A percentile compares a stretch with the other conserved stretches of the same genome.
These are phyloP conservation scores for Venturia effusa DNA, from an alignment of 2,329 filamentous ascomycete species.

Conservation along the genomic window DNA sequence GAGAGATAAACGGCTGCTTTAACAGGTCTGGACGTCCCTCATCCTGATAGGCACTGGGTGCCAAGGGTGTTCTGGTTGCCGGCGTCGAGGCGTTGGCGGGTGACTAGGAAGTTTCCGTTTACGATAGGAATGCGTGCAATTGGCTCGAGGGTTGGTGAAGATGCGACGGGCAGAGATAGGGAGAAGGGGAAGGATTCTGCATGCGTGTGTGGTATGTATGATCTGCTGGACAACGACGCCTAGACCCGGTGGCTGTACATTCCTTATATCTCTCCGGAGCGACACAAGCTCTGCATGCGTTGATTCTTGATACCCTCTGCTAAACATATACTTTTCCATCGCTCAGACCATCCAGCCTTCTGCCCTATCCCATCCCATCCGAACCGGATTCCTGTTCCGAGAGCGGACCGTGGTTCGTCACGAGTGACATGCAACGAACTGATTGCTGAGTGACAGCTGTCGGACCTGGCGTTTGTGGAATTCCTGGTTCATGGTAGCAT, in stretches of 20 bases:
- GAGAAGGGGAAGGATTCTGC: background rate
- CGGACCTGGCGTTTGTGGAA: background rate
- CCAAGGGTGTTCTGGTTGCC: background rate
- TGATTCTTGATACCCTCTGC: background rate
- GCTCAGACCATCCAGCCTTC: background rate
- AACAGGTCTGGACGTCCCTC: background rate
- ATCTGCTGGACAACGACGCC: background rate
- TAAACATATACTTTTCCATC: background rate
- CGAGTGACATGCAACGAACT: background rate
- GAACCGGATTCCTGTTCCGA: background rate
- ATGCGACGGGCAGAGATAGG: background rate
- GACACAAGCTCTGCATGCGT: background rate
- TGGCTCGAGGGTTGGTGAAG: background rate
- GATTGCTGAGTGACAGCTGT: background rate
- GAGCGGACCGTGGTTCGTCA: background rate
- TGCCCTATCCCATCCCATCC: background rate
- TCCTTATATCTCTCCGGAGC: background rate
- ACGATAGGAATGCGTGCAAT: background rate
- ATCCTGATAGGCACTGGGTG: background rate
- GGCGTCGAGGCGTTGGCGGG: background rate
- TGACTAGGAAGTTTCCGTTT: background rate
- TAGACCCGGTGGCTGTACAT: background rate
- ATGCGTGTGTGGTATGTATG: background rate
- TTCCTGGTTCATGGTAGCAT: background rate
- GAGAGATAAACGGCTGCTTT: background rate